Percentiles rank a stretch among this genome's conserved stretches.
Evolutionary conservation across 2,329 filamentous ascomycete genomes (phyloP).

Genomic region (Chrysoporthe deuterocubensis): DNA sequence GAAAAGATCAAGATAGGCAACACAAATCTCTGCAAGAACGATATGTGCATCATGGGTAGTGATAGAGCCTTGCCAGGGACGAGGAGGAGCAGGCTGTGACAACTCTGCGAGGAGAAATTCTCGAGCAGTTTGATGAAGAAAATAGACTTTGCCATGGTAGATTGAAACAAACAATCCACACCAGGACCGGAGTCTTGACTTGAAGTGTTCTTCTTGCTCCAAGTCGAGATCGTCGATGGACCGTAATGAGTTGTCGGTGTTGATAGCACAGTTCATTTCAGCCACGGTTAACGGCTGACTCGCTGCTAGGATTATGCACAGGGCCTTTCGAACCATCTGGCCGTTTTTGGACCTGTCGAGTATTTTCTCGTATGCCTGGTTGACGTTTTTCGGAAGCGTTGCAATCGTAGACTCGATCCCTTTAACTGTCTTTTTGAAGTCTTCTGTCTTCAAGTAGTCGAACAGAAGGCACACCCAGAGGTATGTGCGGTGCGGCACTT

Average conservation of each 20-base stretch:
- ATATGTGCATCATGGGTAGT: neutral
- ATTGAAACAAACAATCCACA: neutral
- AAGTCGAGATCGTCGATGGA: neutral
- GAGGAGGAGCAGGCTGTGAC: neutral
- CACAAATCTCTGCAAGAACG: neutral
- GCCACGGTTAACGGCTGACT: neutral
- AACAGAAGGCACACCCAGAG: conserved; percentile 1
- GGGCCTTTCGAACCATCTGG: neutral
- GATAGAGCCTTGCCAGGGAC: neutral
- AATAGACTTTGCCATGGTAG: neutral
- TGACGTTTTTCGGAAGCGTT: neutral
- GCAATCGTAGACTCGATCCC: neutral
- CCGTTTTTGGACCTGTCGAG: neutral
- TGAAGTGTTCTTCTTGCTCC: neutral
- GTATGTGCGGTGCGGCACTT: neutral
- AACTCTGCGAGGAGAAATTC: neutral
- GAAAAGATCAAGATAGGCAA: neutral
- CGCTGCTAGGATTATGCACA: neutral
- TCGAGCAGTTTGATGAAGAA: neutral
- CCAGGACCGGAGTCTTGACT: neutral
- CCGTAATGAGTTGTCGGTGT: neutral
- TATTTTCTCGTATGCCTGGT: neutral
- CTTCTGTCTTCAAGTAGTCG: neutral
- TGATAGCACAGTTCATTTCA: conserved; percentile 2
- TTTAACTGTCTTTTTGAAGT: neutral